phyloP scores from a whole-genome alignment of 805 yeast genomes.

The Lachancea quebecensis region DNA sequence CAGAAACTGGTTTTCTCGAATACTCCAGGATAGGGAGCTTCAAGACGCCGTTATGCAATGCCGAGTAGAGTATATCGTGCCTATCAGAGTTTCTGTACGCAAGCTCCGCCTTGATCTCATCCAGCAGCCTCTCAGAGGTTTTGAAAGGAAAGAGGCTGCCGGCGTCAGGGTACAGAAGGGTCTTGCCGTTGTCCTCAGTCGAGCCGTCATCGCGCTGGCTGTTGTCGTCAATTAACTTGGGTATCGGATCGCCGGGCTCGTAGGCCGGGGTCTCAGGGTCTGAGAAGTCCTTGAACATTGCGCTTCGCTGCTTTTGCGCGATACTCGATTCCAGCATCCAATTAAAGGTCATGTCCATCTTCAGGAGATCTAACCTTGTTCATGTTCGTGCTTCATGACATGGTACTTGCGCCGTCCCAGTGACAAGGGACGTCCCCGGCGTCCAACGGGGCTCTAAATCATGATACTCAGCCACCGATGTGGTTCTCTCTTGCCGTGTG shows the following conservation, averaged over 20 bases:
- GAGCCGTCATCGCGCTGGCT: not conserved
- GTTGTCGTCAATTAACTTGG: not conserved
- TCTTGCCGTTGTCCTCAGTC: constrained; percentile 23
- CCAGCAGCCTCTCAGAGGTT: constrained; percentile 60
- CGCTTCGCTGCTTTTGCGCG: not conserved
- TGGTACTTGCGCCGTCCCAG: no score
- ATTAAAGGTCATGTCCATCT: not conserved
- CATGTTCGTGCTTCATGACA: no score
- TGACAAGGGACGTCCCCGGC: no score
- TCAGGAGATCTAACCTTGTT: not conserved
- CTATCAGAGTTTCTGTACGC: constrained; percentile 22
- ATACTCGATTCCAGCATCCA: not conserved
- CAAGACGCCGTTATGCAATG: constrained; percentile 24
- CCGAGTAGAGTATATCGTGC: constrained; percentile 8
- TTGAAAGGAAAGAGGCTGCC: constrained; percentile 37
- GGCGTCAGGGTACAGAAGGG: constrained; percentile 20
- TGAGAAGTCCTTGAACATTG: not conserved
- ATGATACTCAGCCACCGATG: no score
- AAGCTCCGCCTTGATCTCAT: constrained; percentile 49
- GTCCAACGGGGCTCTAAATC: no score
- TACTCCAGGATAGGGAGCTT: constrained; percentile 26
- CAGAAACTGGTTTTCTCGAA: constrained; percentile 22
- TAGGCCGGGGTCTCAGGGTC: not conserved
- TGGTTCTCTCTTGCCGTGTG: no score
- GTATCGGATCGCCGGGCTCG: not conserved